A percentile compares a stretch with the other conserved stretches of the same genome.
phyloP scores from a whole-genome alignment of 1,284 basidiomycete genomes.

The Apiotrichum sp. region DNA sequence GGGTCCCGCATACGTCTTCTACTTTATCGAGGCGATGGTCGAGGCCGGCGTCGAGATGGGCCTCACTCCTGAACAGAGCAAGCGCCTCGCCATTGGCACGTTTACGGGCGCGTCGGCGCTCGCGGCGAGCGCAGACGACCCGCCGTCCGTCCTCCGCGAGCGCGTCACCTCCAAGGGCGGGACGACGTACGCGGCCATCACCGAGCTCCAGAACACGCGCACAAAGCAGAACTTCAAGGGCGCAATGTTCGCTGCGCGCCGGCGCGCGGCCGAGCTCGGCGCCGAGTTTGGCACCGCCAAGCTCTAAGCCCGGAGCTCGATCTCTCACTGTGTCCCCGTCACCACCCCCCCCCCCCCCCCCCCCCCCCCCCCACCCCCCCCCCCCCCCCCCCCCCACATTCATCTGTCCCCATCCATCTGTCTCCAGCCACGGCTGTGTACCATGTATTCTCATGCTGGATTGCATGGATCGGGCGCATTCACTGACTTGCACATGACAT shows the following conservation, averaged over 20 bases:
- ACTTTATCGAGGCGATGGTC: neutral
- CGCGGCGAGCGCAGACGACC: neutral
- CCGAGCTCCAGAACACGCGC: neutral
- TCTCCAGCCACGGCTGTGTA: no score
- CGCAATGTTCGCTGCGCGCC: neutral
- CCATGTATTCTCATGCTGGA: no score
- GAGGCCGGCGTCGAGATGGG: conserved; percentile 1
- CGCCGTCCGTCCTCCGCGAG: neutral
- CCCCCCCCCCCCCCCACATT: no score
- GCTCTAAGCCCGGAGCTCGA: neutral
- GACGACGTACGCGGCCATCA: neutral
- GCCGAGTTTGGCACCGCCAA: neutral
- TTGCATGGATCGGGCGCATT: no score
- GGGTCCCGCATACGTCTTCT: neutral
- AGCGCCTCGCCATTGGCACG: neutral
- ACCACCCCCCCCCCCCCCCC: no score
- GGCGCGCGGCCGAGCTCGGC: neutral
- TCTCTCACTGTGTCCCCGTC: no score
- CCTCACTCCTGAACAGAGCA: neutral
- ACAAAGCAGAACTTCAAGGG: neutral
- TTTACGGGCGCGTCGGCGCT: neutral
- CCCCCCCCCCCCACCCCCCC: no score
- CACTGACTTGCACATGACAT: no score
- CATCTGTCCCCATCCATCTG: no score
- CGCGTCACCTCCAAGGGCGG: neutral